Evolutionary conservation across 140 eudicot genomes (phyloP).

Genomic region (Erigeron philadelphicus): DNA sequence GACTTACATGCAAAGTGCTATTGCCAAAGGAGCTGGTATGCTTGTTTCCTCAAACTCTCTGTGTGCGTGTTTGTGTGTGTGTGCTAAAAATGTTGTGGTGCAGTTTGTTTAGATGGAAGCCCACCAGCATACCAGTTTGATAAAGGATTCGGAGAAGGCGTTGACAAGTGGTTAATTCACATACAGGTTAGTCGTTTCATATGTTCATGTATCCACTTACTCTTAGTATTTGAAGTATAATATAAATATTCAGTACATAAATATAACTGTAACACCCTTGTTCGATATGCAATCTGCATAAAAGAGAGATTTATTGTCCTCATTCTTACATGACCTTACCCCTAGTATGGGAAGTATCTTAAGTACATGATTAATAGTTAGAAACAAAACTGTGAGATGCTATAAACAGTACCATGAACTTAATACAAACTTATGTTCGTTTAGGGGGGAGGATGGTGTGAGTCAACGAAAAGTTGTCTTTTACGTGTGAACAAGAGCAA

Average conservation of each 20-base stretch:
- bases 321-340: not conserved
- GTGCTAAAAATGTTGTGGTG: constrained; percentile 1
- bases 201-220: not conserved
- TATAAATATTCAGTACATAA: too few species aligned
- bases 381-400: too few species aligned
- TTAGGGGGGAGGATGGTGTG: constrained; percentile 67
- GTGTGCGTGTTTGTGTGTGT: not conserved
- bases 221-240: not conserved
- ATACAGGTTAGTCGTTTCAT: constrained; percentile 35
- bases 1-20: constrained; percentile 34
- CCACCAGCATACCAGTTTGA: constrained; percentile 60
- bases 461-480: constrained; percentile 38
- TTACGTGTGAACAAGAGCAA: constrained; percentile 34
- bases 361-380: not conserved
- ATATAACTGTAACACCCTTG: too few species aligned
- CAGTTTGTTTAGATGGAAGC: constrained; percentile 65
- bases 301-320: too few species aligned
- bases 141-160: constrained; percentile 47
- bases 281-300: too few species aligned
- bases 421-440: not conserved
- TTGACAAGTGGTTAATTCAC: constrained; percentile 52
- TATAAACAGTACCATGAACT: not conserved
- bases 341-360: not conserved
- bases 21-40: constrained; percentile 53
- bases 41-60: constrained; percentile 2